Base-by-base conservation (phyloP, 495 filamentous ascomycete genomes). In the Tuber umbilicatum region DNA sequence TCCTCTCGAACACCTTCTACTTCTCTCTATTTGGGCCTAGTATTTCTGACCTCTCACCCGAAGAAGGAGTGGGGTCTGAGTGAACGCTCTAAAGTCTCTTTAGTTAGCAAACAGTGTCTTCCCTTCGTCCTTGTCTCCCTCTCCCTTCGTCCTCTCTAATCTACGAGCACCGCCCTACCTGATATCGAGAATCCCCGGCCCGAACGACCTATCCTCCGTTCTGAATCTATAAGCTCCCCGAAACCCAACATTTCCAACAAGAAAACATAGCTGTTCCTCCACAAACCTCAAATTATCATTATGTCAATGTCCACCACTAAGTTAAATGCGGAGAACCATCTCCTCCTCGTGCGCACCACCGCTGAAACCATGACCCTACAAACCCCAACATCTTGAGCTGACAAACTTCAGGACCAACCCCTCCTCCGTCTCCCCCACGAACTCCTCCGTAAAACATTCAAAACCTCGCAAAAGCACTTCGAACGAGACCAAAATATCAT, bases 351-450 rank as follows among this genome's bases (percentile, higher is more conserved):
- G 88, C 73, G 80, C 74, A 41, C 67, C 45, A 45, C 21, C 70
- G 68, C 38, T n/a, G n/a, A 43, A 21, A 68, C 77, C 50, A 64
- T 27, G 41, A 39, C 41, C 37, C 69, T 31, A 45, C 42, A 40
- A 55, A 68, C 68, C 35, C 35, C 9, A 31, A 31, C 31, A 64
- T 31, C 16, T 35, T 64, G 70, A 47, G 75, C 67, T 81, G 45
- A 78, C 74, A 27, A n/a, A 70, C 72, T 9, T 35, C 67, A 97
- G 94, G 95, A 99, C 83, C 94, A 98, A 89, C 91, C 95, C 38
- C 92, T 97, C 76, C 91, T 99, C 79, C 91, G 93, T 35, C 87
- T 97, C 5, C 95, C 95, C 35, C 89, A 93, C 83, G 94, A 97
- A 83, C 89, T 98, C 72, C 89, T 93, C 64, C 91, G 95, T 72